Evolutionary conservation across 169 alveolate genomes (phyloP).

Genomic region (Plasmodium billcollinsi): DNA sequence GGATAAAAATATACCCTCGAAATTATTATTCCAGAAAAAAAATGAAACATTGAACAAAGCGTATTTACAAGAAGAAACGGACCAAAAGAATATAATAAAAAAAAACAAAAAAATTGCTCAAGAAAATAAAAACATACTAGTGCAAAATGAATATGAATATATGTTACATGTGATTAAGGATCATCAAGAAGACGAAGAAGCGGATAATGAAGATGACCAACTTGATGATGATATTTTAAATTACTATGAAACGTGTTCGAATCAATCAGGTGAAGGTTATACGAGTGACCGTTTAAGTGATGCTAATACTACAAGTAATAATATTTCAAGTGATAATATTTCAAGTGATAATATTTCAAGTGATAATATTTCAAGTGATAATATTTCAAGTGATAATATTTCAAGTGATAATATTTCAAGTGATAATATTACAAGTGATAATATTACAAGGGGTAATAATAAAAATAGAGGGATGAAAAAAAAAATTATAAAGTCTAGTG

Average conservation of each 20-base stretch:
- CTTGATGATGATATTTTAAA: not conserved
- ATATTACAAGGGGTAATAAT: not conserved
- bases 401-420: not conserved
- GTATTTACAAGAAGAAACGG: not conserved
- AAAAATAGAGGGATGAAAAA: not conserved
- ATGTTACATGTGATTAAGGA: conserved; percentile 29
- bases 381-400: too few species aligned
- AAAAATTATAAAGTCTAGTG: not conserved
- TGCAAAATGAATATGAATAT: conserved; percentile 12
- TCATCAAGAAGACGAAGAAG: conserved; percentile 12
- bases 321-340: not conserved
- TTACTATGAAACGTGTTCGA: not conserved
- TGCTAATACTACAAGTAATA: too few species aligned
- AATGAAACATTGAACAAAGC: not conserved
- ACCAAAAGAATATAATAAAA: not conserved
- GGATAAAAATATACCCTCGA: conserved; percentile 20
- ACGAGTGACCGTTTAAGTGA: not conserved
- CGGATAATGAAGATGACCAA: conserved; percentile 9
- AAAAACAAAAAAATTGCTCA: conserved; percentile 1
- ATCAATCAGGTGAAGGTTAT: not conserved
- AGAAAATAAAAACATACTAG: not conserved
- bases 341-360: not conserved
- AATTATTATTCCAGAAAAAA: conserved; percentile 6
- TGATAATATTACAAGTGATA: not conserved
- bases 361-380: not conserved